phyloP scores from a whole-genome alignment of 768 basidiomycete genomes.

The Termitomyces sp. region DNA sequence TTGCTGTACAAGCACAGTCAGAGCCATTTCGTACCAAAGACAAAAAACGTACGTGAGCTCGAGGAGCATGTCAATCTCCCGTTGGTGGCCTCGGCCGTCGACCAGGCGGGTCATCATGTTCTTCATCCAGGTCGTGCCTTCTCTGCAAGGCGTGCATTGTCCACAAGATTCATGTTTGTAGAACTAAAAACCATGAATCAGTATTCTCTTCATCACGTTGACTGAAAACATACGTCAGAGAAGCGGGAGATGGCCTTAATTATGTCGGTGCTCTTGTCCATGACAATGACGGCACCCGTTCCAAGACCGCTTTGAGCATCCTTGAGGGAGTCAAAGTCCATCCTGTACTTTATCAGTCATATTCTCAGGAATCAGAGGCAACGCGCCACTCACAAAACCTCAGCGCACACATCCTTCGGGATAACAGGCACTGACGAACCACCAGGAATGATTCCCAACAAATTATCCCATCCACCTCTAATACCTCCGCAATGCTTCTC shows the following conservation, averaged over 20 bases:
- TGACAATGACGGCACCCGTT: constrained; percentile 97
- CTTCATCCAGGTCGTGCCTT: constrained; percentile 99
- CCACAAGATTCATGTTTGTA: constrained; percentile 99
- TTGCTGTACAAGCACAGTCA: constrained; percentile 47
- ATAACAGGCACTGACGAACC: constrained; percentile 93
- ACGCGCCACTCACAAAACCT: constrained; percentile 70
- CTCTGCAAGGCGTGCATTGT: constrained; percentile 92
- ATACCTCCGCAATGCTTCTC: constrained; percentile 98
- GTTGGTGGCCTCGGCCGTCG: constrained; percentile 82
- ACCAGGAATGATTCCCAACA: constrained; percentile 95
- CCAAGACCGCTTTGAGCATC: constrained; percentile 96
- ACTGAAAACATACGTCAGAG: constrained; percentile 49
- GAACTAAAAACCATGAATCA: constrained; percentile 47
- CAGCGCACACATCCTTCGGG: constrained; percentile 75
- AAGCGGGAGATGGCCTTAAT: constrained; percentile 94
- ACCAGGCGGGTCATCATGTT: constrained; percentile 99
- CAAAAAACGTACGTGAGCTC: constrained; percentile 73
- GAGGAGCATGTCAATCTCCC: constrained; percentile 98
- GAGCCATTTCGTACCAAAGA: not conserved
- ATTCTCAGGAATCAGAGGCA: not conserved
- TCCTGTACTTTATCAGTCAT: constrained; percentile 41
- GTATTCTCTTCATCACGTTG: not conserved
- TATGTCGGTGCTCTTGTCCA: constrained; percentile 97
- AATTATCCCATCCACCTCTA: constrained; percentile 92
- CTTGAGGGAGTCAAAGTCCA: constrained; percentile 98